Evolutionary conservation across 2,329 filamentous ascomycete species (phyloP).

Genomic region (Xylariaceae sp.): DNA sequence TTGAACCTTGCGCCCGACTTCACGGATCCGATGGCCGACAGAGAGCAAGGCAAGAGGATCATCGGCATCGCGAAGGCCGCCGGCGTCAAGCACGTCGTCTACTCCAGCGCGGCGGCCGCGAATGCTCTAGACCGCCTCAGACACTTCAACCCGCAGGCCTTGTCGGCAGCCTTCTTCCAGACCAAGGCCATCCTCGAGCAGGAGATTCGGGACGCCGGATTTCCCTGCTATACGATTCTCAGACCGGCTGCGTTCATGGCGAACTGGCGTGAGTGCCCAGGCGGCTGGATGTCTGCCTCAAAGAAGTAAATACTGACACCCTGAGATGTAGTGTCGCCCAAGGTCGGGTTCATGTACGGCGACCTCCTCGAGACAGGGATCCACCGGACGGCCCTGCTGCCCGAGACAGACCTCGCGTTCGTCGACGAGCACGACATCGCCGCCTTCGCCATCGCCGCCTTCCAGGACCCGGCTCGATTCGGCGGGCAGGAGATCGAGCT

Average conservation of each 20-base stretch:
- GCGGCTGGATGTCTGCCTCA: no score
- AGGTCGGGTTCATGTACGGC: constrained; percentile 5
- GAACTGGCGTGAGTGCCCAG: no score
- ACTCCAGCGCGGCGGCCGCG: constrained; percentile 3
- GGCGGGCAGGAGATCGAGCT: constrained; percentile 31
- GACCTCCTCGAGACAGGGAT: constrained; percentile 8
- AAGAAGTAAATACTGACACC: no score
- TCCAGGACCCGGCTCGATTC: constrained; percentile 32
- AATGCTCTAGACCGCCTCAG: constrained; percentile 1
- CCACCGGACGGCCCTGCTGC: constrained; percentile 8
- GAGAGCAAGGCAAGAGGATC: constrained; percentile 8
- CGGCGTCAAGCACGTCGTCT: constrained; percentile 13
- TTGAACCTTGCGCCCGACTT: constrained; percentile 8
- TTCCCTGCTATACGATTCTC: constrained; percentile 13
- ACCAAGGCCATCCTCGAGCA: constrained; percentile 10
- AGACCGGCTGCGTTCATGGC: constrained; percentile 13
- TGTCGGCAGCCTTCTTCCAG: constrained; percentile 2
- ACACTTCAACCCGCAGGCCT: background rate
- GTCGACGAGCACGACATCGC: constrained; percentile 15
- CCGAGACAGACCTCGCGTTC: constrained; percentile 6
- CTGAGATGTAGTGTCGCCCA: no score
- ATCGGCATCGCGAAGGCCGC: constrained; percentile 11
- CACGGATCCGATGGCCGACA: constrained; percentile 4
- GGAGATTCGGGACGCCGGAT: constrained; percentile 3
- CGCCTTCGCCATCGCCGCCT: constrained; percentile 9